phyloP scores from a whole-genome alignment of 148 eudicot genomes.

The Vaccinium corymbosum region DNA sequence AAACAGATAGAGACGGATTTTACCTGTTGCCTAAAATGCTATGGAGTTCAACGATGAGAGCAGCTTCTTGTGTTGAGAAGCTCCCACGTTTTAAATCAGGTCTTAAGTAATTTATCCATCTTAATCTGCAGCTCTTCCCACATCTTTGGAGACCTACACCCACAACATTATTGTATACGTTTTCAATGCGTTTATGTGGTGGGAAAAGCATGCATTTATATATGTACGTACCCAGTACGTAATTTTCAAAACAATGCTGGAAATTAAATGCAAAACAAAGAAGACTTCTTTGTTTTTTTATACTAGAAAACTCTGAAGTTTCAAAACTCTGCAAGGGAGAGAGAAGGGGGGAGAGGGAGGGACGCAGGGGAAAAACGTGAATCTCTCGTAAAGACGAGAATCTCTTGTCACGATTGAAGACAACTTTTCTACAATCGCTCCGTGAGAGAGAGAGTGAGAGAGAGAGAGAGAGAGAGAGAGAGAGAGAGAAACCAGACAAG shows the following conservation, averaged over 20 bases:
- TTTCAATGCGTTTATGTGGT: not conserved
- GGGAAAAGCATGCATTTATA: not conserved
- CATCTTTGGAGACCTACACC: constrained; percentile 76
- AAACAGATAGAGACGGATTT: too few species aligned
- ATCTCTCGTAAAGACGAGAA: too few species aligned
- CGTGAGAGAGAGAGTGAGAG: not conserved
- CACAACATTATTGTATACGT: not conserved
- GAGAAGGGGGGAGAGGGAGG: not conserved
- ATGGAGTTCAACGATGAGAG: constrained; percentile 82
- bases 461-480: constrained; percentile 11
- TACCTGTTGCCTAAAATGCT: constrained; percentile 82
- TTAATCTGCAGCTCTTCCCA: constrained; percentile 84
- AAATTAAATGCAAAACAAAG: not conserved
- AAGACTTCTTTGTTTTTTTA: too few species aligned
- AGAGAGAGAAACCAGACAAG: constrained; percentile 49
- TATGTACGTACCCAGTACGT: too few species aligned
- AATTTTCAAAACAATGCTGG: not conserved
- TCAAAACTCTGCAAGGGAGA: not conserved
- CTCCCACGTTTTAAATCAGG: constrained; percentile 88
- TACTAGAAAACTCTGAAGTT: not conserved
- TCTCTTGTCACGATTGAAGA: too few species aligned
- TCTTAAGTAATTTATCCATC: constrained; percentile 89
- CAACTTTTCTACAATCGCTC: too few species aligned
- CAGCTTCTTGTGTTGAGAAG: constrained; percentile 70
- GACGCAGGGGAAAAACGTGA: too few species aligned